phyloP scores from a whole-genome alignment of 2,329 filamentous ascomycete species.

The Xylariaceae sp. region DNA sequence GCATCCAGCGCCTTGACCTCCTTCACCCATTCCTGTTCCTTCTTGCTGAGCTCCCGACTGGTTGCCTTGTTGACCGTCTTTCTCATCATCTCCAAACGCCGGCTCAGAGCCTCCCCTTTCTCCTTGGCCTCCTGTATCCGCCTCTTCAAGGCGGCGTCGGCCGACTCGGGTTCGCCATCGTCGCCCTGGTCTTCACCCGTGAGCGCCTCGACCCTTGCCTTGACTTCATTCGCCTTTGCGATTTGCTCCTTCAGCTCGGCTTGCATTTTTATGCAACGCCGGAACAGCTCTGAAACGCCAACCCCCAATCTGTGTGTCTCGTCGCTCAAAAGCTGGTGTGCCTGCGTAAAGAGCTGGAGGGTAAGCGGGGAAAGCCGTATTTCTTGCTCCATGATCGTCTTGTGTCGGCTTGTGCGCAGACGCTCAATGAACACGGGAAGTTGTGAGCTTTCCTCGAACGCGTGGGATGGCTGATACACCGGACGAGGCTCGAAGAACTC shows the following conservation, averaged over 20 bases:
- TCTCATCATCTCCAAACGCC: slow-evolving; percentile 47
- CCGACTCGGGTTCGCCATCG: slow-evolving; percentile 45
- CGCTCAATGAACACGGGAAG: slow-evolving; percentile 52
- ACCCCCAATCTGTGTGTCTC: slow-evolving; percentile 65
- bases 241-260: slow-evolving; percentile 64
- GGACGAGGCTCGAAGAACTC: slow-evolving; percentile 60
- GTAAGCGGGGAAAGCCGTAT: slow-evolving; percentile 66
- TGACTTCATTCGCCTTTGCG: slow-evolving; percentile 58
- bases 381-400: slow-evolving; percentile 59
- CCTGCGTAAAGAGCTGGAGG: slow-evolving; percentile 65
- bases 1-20: slow-evolving; percentile 36
- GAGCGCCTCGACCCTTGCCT: slow-evolving; percentile 60
- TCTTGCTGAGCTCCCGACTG: slow-evolving; percentile 53
- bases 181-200: slow-evolving; percentile 52
- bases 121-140: slow-evolving; percentile 44
- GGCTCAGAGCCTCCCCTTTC: slow-evolving; percentile 40
- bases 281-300: slow-evolving; percentile 68
- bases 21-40: slow-evolving; percentile 49
- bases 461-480: slow-evolving; percentile 57
- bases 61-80: slow-evolving; percentile 40
- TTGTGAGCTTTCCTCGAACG: slow-evolving; percentile 52
- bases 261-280: slow-evolving; percentile 62
- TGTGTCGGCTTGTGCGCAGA: slow-evolving; percentile 54
- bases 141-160: slow-evolving; percentile 52
- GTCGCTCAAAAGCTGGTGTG: slow-evolving; percentile 63